Conservation (phyloP, 2,329 filamentous ascomycete species). For the Aspergillus viridinutans region DNA sequence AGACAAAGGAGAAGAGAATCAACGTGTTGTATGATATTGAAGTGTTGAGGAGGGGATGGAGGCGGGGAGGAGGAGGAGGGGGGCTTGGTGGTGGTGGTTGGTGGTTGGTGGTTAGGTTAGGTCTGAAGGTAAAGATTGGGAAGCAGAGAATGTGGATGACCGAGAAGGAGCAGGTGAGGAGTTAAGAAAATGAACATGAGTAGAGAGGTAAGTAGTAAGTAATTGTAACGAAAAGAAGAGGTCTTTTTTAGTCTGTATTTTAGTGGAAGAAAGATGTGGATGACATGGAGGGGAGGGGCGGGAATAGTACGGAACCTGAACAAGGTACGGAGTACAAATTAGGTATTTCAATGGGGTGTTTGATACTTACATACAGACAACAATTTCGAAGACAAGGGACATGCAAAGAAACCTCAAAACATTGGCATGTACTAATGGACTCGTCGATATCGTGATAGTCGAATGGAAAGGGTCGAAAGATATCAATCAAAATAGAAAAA, state of each 20-base stretch:
- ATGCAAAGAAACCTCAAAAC: constrained; percentile 20
- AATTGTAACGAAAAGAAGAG: neutral
- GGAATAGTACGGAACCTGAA: neutral
- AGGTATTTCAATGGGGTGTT: neutral
- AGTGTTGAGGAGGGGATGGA: neutral
- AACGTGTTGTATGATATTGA: neutral
- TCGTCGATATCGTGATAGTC: constrained; percentile 18
- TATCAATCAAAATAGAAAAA: constrained; percentile 3
- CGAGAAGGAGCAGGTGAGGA: constrained; percentile 1
- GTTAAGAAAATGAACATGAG: neutral
- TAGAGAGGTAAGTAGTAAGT: neutral
- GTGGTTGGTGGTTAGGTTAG: neutral
- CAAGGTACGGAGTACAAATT: constrained; percentile 1
- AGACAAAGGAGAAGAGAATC: constrained; percentile 1
- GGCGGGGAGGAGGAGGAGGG: neutral
- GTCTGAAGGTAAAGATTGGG: constrained; percentile 1
- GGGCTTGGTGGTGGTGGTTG: neutral
- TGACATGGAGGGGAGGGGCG: neutral
- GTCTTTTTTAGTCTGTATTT: neutral
- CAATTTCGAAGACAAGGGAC: constrained; percentile 19
- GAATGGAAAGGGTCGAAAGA: constrained; percentile 6
- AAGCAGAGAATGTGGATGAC: constrained; percentile 1
- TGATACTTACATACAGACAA: constrained; percentile 11
- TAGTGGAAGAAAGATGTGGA: neutral
- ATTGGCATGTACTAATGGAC: constrained; percentile 12